Conservation (phyloP, 1,284 basidiomycete species). For the Apiotrichum akiyoshidainum region DNA sequence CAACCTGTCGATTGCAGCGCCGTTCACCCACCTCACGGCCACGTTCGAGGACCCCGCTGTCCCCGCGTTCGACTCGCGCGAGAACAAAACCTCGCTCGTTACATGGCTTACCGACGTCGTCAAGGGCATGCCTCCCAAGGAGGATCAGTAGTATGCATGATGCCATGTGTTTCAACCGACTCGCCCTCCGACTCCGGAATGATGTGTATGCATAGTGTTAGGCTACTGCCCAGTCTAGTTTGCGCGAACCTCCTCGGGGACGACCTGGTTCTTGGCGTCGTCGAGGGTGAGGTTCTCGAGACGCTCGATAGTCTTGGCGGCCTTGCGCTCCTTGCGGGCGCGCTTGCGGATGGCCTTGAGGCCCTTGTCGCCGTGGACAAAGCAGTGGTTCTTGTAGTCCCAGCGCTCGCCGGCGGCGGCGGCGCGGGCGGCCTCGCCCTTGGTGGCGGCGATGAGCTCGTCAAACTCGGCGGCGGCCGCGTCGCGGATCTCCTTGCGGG, state of each 20-base stretch:
- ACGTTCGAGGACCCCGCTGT: slow-evolving; percentile 1
- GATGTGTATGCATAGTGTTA: slow-evolving; percentile 7
- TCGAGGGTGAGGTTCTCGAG: slow-evolving; percentile 17
- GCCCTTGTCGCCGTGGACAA: slow-evolving; percentile 22
- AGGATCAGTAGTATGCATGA: background rate
- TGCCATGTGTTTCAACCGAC: too few relatives aligned
- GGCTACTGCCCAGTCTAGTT: background rate
- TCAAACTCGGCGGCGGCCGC: slow-evolving; percentile 37
- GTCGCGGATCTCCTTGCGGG: slow-evolving; percentile 44
- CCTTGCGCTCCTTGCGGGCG: slow-evolving; percentile 16
- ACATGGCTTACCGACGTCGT: slow-evolving; percentile 11
- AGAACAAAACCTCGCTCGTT: background rate
- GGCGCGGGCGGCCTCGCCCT: slow-evolving; percentile 21
- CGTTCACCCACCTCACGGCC: slow-evolving; percentile 10
- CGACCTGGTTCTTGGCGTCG: slow-evolving; percentile 32
- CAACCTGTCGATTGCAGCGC: slow-evolving; percentile 11
- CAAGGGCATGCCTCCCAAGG: background rate
- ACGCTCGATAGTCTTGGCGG: slow-evolving; percentile 12
- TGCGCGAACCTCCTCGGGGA: slow-evolving; percentile 21
- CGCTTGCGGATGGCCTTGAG: slow-evolving; percentile 8
- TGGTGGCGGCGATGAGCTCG: slow-evolving; percentile 20
- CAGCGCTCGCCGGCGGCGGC: slow-evolving; percentile 23
- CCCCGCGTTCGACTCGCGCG: slow-evolving; percentile 13
- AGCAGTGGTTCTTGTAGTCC: slow-evolving; percentile 9
- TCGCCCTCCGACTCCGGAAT: background rate